Base-by-base conservation (phyloP, 805 yeast species). In the Candida hispaniensis region DNA sequence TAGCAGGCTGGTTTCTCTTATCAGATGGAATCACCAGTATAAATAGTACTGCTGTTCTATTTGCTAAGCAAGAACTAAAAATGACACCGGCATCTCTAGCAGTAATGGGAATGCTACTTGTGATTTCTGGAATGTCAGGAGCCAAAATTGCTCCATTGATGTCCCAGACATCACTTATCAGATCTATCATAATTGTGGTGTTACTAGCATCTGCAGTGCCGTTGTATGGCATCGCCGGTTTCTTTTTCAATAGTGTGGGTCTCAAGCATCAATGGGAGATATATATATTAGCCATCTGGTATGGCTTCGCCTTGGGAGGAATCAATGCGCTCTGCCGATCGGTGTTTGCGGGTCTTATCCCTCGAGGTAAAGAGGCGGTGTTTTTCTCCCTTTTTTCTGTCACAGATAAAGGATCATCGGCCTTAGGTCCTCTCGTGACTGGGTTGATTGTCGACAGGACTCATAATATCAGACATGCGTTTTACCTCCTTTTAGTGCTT, bases 361-460 rank as follows among this genome's bases (percentile, higher is more conserved):
- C 93, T 12, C 63, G 59, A 28, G 91, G 91, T 5, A 73, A 70
- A 46, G 93, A 80, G 49, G 71, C 78, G 3, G 71, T 77, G 5
- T 79, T 79, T 49, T 79, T 80, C 55, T 76, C 88, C 9, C 58
- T 79, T 26, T 80, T 74, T 54, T 69, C 80, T 24, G 73, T 79
- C 23, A 80, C 93, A 1, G 91, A 79, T 53, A 79, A 80, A 49
- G 88, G 91, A 3, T 74, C 82, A 4, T 73, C 82, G 0, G 69
- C 79, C 4, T 44, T 79, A 17, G 91, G 93, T 0, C 91, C 93
- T 0, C 55, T 74, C 4, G 46, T 79, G 13, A 71, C 79, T n/a
- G 91, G 85, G 0, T 40, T 79, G 41, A 67, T 80, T 32, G 75
- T 80, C 4, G 85, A 80, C 55, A 58, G 58, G 39, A 76, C 83